A percentile compares a stretch with the other conserved stretches of the same genome.
phyloP scores from a whole-genome alignment of 371 early-diverging fungal genomes.

The Mucor piriformis region DNA sequence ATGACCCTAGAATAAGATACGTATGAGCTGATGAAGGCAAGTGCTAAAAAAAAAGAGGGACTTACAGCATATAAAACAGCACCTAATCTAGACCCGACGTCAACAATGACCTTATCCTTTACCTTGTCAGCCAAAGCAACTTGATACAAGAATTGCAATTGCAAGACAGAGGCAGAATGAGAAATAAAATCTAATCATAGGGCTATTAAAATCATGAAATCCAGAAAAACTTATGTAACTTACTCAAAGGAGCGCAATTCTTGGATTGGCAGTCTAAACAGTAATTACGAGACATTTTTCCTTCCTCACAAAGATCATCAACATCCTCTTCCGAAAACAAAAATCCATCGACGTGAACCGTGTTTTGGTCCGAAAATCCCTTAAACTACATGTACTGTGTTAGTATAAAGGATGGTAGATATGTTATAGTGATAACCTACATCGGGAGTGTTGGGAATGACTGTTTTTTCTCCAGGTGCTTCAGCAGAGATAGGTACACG shows the following conservation, averaged over 20 bases:
- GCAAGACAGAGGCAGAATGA: constrained; percentile 64
- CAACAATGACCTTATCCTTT: constrained; percentile 59
- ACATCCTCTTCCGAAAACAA: constrained; percentile 69
- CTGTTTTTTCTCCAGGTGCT: constrained; percentile 62
- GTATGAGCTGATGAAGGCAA: not conserved
- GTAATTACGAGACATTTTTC: constrained; percentile 63
- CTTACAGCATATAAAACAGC: constrained; percentile 67
- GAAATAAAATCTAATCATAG: constrained; percentile 65
- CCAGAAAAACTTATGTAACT: not conserved
- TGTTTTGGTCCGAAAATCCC: constrained; percentile 58
- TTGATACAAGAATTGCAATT: constrained; percentile 65
- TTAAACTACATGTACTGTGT: constrained; percentile 43
- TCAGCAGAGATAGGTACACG: constrained; percentile 63
- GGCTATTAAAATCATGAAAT: not conserved
- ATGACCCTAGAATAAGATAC: constrained; percentile 47
- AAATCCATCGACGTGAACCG: constrained; percentile 69
- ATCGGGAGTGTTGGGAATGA: constrained; percentile 57
- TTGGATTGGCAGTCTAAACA: constrained; percentile 65
- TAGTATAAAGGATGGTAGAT: no score
- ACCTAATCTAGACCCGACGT: constrained; percentile 69
- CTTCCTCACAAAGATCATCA: constrained; percentile 64
- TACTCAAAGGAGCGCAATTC: constrained; percentile 54
- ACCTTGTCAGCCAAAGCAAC: constrained; percentile 51
- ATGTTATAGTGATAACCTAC: constrained; percentile 24
- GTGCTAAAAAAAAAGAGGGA: not conserved